Evolutionary conservation across 768 basidiomycete genomes (phyloP), one percentile per base, ranked within the genome.

Genomic region (Exsudoporus frostii): DNA sequence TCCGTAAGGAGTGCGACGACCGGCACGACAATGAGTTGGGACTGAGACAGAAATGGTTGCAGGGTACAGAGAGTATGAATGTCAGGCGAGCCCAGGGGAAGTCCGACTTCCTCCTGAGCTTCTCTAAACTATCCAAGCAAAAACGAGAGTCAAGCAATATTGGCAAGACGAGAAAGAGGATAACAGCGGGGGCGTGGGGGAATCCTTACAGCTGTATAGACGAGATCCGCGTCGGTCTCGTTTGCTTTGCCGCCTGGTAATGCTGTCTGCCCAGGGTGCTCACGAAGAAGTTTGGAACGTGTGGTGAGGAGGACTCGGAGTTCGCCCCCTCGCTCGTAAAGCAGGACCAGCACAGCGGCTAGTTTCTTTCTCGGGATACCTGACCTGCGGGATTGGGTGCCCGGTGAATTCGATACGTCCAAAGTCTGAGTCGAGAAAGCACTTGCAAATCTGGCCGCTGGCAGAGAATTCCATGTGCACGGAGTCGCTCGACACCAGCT

Each of bases 271-370:
- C 88, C 90, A 4, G 89, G 84, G 68, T 92, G 89, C 0, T 85
- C 81, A 27, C 88, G 74, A 11, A 92, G 75, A 3, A 73, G 64
- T 67, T 88, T 92, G 6, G 92, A 90, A 10, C 93, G 81, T 4
- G 93, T 96, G 1, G 93, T 96, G 49, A 96, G 73, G 20, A 95
- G 74, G 5, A 95, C 91, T 13, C 85, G 81, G 7, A 94, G 71
- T 40, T 78, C 69, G 17, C 81, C 86, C 4, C 73, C 76, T n/a
- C 79, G 71, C 66, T 94, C 88, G 56, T 84, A 95, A 1, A 96
- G 71, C 11, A 92, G 74, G 2, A 94, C 82, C 3, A 95, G 76
- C 0, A 95, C 91, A 8, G 89, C 89, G 5, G 84, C 90, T 13
- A 84, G 79, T 63, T 77, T 84, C 45, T 65, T 68, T 15, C 50